Base-by-base conservation (phyloP, 2,329 filamentous ascomycete species). In the Ophiostoma tasmaniense region DNA sequence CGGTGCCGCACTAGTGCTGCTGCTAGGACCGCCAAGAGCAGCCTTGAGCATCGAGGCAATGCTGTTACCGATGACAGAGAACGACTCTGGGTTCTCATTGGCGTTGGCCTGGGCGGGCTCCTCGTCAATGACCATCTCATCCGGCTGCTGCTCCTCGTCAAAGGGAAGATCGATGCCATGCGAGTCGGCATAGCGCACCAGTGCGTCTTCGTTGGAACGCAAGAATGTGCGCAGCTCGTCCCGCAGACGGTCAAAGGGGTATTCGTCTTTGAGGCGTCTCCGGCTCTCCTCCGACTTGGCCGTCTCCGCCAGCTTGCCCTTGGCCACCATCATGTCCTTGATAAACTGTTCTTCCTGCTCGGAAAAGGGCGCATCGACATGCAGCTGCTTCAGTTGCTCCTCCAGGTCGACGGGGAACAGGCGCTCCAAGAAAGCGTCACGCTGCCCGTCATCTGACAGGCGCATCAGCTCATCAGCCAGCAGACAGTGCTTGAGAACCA, bases 371-470 rank as follows among this genome's bases (percentile, higher is more conserved):
- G 73, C 73, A 67, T 74, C 77, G 1, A 73, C 73, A 67, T 74
- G 76, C 42, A 75, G 78, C 75, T 72, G 78, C 71, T 70, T 79
- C 64, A 84, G 73, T 62, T 79, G 78, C 13, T 65, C 64, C 33
- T 89, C 82, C 2, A 90, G 77, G 4, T 89, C 80, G 10, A 82
- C 79, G 7, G 83, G 80, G 45, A 91, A 81, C 2, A 86, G 81
- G 67, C 87, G 83, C 13, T 83, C 82, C 20, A 89, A 75, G 22
- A 83, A 78, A 0, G 35, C 64, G 37, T 66, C 22, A 1, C 69
- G 69, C 68, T 71, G 33, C 64, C 25, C 39, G 30, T 70, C 69
- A 45, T 72, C 69, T 1, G 71, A 28, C 66, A 71, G 64, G 14
- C 17, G 52, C 2, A 62, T 50, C 28, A 73, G 52, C 70, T 69